Evolutionary conservation across 768 basidiomycete species (phyloP).

Genomic region (Mycena crocata): DNA sequence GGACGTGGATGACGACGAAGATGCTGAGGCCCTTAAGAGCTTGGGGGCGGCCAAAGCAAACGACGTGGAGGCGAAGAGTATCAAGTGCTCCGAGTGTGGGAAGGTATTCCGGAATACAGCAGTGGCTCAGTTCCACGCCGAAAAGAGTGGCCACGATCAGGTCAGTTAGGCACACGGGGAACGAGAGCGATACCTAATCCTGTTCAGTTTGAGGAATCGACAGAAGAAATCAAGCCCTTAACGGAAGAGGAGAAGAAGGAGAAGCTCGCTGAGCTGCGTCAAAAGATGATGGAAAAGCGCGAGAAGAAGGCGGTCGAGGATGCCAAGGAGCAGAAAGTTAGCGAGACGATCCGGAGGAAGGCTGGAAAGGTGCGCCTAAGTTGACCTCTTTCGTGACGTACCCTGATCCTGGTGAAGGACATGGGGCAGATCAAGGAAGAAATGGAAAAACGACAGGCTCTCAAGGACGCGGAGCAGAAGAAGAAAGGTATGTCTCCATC

Average conservation of each 20-base stretch:
- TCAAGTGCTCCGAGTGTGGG: slow-evolving; percentile 86
- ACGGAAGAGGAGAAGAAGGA: slow-evolving; percentile 94
- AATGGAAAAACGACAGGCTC: slow-evolving; percentile 77
- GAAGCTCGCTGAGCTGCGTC: slow-evolving; percentile 81
- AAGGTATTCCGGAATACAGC: slow-evolving; percentile 81
- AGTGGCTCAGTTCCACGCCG: slow-evolving; percentile 92
- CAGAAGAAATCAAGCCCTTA: slow-evolving; percentile 94
- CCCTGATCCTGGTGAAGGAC: slow-evolving; percentile 60
- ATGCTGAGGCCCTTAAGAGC: slow-evolving; percentile 69
- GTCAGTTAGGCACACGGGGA: no score
- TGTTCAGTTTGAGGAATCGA: no score
- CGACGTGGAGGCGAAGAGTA: slow-evolving; percentile 82
- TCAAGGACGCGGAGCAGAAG: slow-evolving; percentile 87
- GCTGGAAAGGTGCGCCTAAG: slow-evolving; percentile 72
- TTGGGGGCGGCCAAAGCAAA: slow-evolving; percentile 53
- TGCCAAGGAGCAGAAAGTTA: slow-evolving; percentile 75
- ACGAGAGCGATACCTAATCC: no score
- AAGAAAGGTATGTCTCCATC: slow-evolving; percentile 68
- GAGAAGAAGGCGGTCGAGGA: slow-evolving; percentile 79
- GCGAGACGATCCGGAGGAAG: slow-evolving; percentile 86
- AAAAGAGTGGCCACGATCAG: slow-evolving; percentile 94
- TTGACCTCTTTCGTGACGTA: background rate
- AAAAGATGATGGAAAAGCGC: slow-evolving; percentile 86
- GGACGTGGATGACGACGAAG: slow-evolving; percentile 79
- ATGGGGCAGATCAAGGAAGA: slow-evolving; percentile 80